phyloP scores from a whole-genome alignment of 2,329 filamentous ascomycete species.

The Stemphylium beticola region DNA sequence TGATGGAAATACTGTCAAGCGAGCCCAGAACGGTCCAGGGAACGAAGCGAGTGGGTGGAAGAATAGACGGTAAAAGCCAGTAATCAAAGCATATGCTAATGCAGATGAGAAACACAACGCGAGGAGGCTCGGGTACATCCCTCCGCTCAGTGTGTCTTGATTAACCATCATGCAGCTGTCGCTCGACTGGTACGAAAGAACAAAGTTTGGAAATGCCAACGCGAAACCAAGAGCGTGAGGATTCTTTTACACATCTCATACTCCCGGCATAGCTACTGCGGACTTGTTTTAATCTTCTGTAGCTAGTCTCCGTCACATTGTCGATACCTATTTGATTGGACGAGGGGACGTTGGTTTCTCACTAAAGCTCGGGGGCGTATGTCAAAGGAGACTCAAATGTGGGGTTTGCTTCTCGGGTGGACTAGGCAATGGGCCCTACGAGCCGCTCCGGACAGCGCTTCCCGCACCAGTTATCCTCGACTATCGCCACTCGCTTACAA shows the following conservation, averaged over 20 bases:
- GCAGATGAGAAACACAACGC: slow-evolving; percentile 3
- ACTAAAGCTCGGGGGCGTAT: slow-evolving; percentile 1
- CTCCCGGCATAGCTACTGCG: slow-evolving; percentile 1
- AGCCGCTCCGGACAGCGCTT: slow-evolving; percentile 5
- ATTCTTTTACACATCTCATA: slow-evolving; percentile 11
- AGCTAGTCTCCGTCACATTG: not conserved
- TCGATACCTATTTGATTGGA: slow-evolving; percentile 6
- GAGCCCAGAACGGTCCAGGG: slow-evolving; percentile 35
- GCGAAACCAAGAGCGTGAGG: slow-evolving; percentile 3
- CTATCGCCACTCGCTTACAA: not conserved
- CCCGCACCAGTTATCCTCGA: slow-evolving; percentile 1
- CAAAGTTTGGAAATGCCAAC: not conserved
- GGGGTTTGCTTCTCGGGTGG: slow-evolving; percentile 8
- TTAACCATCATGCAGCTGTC: slow-evolving; percentile 10
- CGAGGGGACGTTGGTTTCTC: not conserved
- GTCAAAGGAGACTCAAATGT: slow-evolving; percentile 2
- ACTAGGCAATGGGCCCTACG: slow-evolving; percentile 2
- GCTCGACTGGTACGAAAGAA: slow-evolving; percentile 5
- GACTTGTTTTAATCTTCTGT: not conserved
- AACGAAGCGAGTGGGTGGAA: slow-evolving; percentile 32
- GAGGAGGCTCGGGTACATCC: slow-evolving; percentile 10
- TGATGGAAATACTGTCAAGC: slow-evolving; percentile 25
- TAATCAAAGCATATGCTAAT: slow-evolving; percentile 16
- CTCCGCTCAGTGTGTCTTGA: not conserved
- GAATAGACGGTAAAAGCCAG: slow-evolving; percentile 23